Base-by-base conservation (phyloP, 805 yeast species). In the Kodamaea laetipori region DNA sequence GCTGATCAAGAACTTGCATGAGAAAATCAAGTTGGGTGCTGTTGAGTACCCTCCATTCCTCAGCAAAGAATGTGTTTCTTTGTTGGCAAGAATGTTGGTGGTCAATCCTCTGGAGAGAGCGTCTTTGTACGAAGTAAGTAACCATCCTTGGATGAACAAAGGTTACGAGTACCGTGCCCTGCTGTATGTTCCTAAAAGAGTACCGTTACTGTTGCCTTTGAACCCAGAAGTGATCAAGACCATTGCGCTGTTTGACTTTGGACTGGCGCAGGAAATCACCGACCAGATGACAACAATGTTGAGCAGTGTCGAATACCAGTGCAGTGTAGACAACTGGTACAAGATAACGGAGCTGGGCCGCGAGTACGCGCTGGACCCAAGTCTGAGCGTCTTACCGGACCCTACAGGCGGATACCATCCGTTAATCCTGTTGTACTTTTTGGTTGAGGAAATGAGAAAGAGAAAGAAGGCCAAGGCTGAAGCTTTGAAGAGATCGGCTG, bases 91-190 rank as follows among this genome's bases (percentile, higher is more conserved):
- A 54, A 94, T 94, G 97, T 74, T 94, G 45, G 96, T 90, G 21
- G 98, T 94, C 4, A 87, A 89, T 56, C 96, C 97, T 5, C 60
- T 69, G 5, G 81, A 81, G 48, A 81, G 99, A 58, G 96, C 96
- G 1, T 65, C 84, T 0, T 70, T 94, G 45, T 73, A 74, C 41
- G 96, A 90, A 60, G 86, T 94, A 6, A 74, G 86, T 53, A 74
- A 77, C 44, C 98, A 94, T 56, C 96, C 96, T 1, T 94, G 99
- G 99, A 88, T 94, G 92, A 76, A 75, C 44, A 82, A 82, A 60
- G 97, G 97, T 26, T 90, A 78, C 58, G 96, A 89, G 43, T 77
- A 77, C 26, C 77, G 83, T 0, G 83, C 86, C 1, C 75, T 81
- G 8, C 80, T 81, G 34, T 84, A 82, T 58, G 65, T 94, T 30